These are phyloP conservation scores for Camillea tinctor DNA, from an alignment of 2,329 filamentous ascomycete species.

Conservation along the genomic window DNA sequence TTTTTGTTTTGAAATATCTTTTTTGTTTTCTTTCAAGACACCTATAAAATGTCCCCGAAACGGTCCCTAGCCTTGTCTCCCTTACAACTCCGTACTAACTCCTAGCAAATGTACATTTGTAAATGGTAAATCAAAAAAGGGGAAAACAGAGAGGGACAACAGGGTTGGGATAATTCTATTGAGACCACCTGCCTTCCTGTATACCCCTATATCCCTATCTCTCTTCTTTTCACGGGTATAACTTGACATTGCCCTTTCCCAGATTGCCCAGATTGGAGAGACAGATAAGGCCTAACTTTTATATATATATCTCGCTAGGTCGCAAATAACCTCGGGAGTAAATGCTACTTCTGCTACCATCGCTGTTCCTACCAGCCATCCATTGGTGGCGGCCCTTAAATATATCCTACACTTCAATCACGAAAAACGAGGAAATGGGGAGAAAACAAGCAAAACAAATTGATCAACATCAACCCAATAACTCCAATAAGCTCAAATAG, in stretches of 20 bases:
- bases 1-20: no score
- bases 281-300: not conserved
- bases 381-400: not conserved
- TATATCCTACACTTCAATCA: not conserved
- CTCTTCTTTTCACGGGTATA: not conserved
- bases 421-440: not conserved
- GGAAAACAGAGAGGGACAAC: not conserved
- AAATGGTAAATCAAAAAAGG: not conserved
- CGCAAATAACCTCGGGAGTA: not conserved
- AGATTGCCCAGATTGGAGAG: no score
- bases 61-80: not conserved
- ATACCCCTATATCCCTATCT: no score
- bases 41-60: not conserved
- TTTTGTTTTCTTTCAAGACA: not conserved
- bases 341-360: not conserved
- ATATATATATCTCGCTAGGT: not conserved
- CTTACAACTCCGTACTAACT: not conserved
- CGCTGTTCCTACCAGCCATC: not conserved
- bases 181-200: no score
- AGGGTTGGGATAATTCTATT: no score
- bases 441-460: no score
- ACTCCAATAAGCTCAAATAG: not conserved
- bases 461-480: not conserved
- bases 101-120: not conserved
- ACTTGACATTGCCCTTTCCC: not conserved